Base-by-base conservation (phyloP, 2,329 filamentous ascomycete species). In the Cryphonectria parasitica region DNA sequence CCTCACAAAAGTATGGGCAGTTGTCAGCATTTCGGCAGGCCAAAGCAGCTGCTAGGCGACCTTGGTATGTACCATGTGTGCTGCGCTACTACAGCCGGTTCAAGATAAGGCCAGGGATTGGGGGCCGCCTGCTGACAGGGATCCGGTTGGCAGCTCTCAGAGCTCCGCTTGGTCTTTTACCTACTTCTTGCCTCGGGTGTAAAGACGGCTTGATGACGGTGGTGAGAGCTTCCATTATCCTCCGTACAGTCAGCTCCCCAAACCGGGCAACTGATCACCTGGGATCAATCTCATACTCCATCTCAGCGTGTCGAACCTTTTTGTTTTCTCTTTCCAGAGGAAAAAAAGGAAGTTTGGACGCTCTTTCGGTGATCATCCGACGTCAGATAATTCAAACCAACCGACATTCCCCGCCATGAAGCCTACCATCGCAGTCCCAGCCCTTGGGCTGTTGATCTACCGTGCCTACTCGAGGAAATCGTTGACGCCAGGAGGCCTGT, bases 401-500 rank as follows among this genome's bases (percentile, higher is more conserved):
- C 36, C 25, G 22, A 13, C n/a, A 3, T 45, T 28, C 36, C n/a
- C 3, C 25, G 79, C 68, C 64, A 91, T 91, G 89, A 89, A 86
- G 78, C 80, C 84, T 66, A 80, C 85, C 65, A 84, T 89, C 75
- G 88, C 89, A 17, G 80, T 85, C 19, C 89, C 89, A 63, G 85
- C 85, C 62, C 91, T 87, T 22, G 75, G 87, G 71, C 85, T 84
- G 71, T 86, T 95, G 74, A 83, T 91, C 69, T 88, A 89, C 75
- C 87, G 92, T 71, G 91, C 92, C 45, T 88, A 88, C 81, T 89
- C 87, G 63, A 90, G 89, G 75, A 91, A 92, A 69, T 95, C 91
- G 34, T 87, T 99, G 54, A 98, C 95, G 0, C 88, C 91, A 0
- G 82, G 86, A 8, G 95, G 95, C 72, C 88, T 97, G 75, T 75